Conservation (phyloP, 352 stramenopile genomes). For the Phytophthora niederhauseri region DNA sequence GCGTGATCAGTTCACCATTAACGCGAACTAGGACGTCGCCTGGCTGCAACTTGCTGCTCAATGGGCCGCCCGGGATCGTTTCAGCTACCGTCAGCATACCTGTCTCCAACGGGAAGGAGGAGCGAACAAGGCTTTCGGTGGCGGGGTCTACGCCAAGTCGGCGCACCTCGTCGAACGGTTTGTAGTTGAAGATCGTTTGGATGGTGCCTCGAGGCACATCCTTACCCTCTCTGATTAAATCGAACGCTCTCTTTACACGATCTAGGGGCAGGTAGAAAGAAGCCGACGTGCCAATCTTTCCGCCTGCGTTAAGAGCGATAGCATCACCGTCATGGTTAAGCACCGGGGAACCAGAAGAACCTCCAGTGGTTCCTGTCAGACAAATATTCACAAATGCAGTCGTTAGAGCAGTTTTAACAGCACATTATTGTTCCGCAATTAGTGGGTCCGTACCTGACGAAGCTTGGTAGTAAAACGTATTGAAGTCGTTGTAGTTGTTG, state of each 20-base stretch:
- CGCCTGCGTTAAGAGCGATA: slow-evolving; percentile 92
- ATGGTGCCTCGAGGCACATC: slow-evolving; percentile 87
- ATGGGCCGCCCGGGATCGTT: slow-evolving; percentile 82
- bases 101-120: slow-evolving; percentile 82
- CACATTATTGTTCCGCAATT: neutral
- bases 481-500: slow-evolving; percentile 95
- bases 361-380: slow-evolving; percentile 52
- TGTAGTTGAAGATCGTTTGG: slow-evolving; percentile 91
- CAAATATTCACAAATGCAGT: neutral
- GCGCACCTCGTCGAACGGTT: slow-evolving; percentile 91
- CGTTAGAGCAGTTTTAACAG: neutral
- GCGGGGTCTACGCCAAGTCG: slow-evolving; percentile 79
- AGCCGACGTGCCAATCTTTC: slow-evolving; percentile 84
- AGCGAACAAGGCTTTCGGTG: slow-evolving; percentile 81
- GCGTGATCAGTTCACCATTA: slow-evolving; percentile 81
- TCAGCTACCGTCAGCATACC: slow-evolving; percentile 92
- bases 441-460: slow-evolving; percentile 54
- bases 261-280: slow-evolving; percentile 93
- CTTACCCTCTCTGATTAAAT: slow-evolving; percentile 73
- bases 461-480: slow-evolving; percentile 94
- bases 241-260: slow-evolving; percentile 87
- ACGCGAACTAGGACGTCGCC: slow-evolving; percentile 90
- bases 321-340: slow-evolving; percentile 88
- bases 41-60: slow-evolving; percentile 80
- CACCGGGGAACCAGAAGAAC: slow-evolving; percentile 89